phyloP scores from a whole-genome alignment of 1,139 yeast genomes.

The Wickerhamomyces sp. region DNA sequence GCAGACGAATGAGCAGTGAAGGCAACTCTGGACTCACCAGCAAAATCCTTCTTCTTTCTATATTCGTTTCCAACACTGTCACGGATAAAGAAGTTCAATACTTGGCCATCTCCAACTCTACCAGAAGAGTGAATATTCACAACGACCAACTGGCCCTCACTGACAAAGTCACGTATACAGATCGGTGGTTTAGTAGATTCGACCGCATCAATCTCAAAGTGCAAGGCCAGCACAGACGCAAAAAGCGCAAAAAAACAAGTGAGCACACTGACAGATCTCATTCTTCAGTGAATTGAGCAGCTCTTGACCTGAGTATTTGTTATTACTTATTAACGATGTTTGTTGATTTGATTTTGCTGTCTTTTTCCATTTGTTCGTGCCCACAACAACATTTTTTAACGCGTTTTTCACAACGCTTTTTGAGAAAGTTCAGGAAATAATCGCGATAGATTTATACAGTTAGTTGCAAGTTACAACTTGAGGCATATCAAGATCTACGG shows the following conservation, averaged over 20 bases:
- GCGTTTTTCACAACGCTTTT: too few species aligned
- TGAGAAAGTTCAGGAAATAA: too few species aligned
- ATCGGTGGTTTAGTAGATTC: slow-evolving; percentile 41
- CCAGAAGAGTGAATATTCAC: slow-evolving; percentile 76
- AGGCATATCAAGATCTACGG: too few species aligned
- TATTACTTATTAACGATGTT: not conserved
- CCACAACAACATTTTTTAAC: not conserved
- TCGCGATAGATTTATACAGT: too few species aligned
- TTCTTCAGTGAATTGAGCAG: not conserved
- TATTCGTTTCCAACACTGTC: slow-evolving; percentile 71
- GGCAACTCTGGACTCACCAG: slow-evolving; percentile 65
- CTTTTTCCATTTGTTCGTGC: slow-evolving; percentile 6
- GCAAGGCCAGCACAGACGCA: slow-evolving; percentile 19
- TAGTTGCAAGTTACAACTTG: too few species aligned
- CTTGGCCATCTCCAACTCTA: slow-evolving; percentile 78
- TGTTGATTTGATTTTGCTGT: slow-evolving; percentile 5
- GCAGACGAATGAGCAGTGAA: slow-evolving; percentile 82
- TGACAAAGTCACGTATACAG: slow-evolving; percentile 89
- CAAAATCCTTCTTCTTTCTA: slow-evolving; percentile 59
- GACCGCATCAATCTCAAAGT: slow-evolving; percentile 33
- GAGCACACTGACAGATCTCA: slow-evolving; percentile 11
- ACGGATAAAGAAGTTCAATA: slow-evolving; percentile 53
- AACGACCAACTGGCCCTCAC: slow-evolving; percentile 80
- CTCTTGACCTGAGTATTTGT: too few species aligned
- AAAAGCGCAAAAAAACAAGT: slow-evolving; percentile 13